Percentiles rank a stretch among this genome's conserved stretches.
phyloP scores from a whole-genome alignment of 164 flowering plant genomes.

The Echeveria elegans region DNA sequence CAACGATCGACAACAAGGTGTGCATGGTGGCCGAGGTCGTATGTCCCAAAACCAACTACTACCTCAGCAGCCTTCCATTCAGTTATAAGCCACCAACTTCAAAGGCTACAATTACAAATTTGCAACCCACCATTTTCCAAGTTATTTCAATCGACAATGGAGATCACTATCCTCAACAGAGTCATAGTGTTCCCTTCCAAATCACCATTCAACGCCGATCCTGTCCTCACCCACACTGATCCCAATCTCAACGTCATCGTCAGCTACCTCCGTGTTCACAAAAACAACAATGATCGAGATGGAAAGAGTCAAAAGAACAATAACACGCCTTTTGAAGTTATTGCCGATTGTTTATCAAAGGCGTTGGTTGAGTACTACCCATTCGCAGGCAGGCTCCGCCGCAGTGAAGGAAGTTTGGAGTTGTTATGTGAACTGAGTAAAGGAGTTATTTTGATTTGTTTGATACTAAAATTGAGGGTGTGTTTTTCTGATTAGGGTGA shows the following conservation, averaged over 20 bases:
- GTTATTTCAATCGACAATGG: constrained; percentile 20
- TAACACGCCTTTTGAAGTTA: constrained; percentile 36
- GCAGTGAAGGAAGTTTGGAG: constrained; percentile 28
- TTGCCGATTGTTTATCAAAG: constrained; percentile 46
- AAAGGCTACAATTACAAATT: not conserved
- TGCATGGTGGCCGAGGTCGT: not conserved
- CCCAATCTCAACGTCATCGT: constrained; percentile 50
- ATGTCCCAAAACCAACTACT: too few species aligned
- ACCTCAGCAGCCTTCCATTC: too few species aligned
- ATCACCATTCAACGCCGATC: constrained; percentile 35
- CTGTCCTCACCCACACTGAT: constrained; percentile 49
- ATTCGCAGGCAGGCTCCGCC: constrained; percentile 39
- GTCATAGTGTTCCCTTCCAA: constrained; percentile 28
- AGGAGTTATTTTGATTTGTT: constrained; percentile 31
- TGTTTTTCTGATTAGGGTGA: constrained; percentile 38
- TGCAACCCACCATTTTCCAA: not conserved
- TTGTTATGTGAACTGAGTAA: constrained; percentile 28
- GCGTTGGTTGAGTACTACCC: constrained; percentile 62
- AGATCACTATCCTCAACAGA: constrained; percentile 23
- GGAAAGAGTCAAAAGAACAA: too few species aligned
- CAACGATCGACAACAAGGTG: too few species aligned
- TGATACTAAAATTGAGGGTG: not conserved
- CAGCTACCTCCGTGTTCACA: constrained; percentile 64
- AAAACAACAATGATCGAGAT: constrained; percentile 9
- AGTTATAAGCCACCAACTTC: not conserved